Conservation (phyloP, 768 basidiomycete genomes). For the Royoungia palumana region DNA sequence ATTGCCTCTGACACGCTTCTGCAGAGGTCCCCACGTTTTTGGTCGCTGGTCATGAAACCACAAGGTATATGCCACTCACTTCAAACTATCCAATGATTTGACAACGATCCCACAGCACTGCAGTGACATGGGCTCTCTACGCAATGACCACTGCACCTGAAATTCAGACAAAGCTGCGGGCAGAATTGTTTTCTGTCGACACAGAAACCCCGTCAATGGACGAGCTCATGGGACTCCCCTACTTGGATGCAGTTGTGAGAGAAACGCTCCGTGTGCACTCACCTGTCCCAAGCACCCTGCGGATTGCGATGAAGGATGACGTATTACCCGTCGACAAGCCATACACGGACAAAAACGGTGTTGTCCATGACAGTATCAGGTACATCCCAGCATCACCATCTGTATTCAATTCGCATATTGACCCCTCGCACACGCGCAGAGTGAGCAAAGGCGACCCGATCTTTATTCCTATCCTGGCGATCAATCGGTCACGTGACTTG, state of each 20-base stretch:
- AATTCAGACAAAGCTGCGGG: slow-evolving; percentile 53
- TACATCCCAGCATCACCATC: slow-evolving; percentile 8
- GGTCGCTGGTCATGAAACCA: slow-evolving; percentile 58
- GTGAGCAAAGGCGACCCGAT: slow-evolving; percentile 44
- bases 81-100: not conserved
- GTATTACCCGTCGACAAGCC: slow-evolving; percentile 48
- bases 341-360: slow-evolving; percentile 42
- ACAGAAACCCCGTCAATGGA: slow-evolving; percentile 68
- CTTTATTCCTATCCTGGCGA: slow-evolving; percentile 48
- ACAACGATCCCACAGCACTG: slow-evolving; percentile 24
- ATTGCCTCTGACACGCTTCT: not conserved
- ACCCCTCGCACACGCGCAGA: slow-evolving; percentile 20
- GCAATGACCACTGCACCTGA: slow-evolving; percentile 46
- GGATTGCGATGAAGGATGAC: slow-evolving; percentile 52
- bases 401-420: not conserved
- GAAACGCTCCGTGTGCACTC: slow-evolving; percentile 53
- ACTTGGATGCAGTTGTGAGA: slow-evolving; percentile 62
- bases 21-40: slow-evolving; percentile 61
- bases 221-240: slow-evolving; percentile 58
- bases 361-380: slow-evolving; percentile 38
- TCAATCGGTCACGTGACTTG: slow-evolving; percentile 50
- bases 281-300: slow-evolving; percentile 44
- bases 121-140: slow-evolving; percentile 56
- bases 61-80: slow-evolving; percentile 33
- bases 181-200: slow-evolving; percentile 49